A percentile compares a stretch with the other conserved stretches of the same genome.
Conservation (phyloP, 108 stramenopile species). For the Fragilaria crotonensis region DNA sequence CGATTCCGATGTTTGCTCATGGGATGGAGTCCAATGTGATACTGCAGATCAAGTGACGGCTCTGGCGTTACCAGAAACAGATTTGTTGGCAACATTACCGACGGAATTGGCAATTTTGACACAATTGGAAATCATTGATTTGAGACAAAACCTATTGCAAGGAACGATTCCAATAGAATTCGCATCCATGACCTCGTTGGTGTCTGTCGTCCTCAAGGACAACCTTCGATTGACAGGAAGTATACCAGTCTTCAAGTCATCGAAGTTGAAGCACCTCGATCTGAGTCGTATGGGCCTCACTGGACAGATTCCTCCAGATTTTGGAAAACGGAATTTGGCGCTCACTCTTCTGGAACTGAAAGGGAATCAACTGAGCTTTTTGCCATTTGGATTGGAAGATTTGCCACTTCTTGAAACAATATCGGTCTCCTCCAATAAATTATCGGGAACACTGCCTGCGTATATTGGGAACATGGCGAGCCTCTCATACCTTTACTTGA, state of each 20-base stretch:
- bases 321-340: background rate
- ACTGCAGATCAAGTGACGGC: conserved; percentile 9
- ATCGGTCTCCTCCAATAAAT: conserved; percentile 26
- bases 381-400: conserved; percentile 8
- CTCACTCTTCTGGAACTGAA: conserved; percentile 5
- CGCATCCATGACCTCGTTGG: conserved; percentile 12
- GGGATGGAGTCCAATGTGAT: conserved; percentile 38
- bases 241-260: conserved; percentile 21
- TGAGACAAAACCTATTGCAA: conserved; percentile 23
- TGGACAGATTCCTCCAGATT: conserved; percentile 17
- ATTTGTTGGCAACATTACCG: conserved; percentile 33
- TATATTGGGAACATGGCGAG: conserved; percentile 12
- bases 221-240: conserved; percentile 14
- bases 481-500: conserved; percentile 21
- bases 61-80: conserved; percentile 14
- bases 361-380: conserved; percentile 17
- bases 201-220: conserved; percentile 17
- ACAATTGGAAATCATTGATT: conserved; percentile 15
- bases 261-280: conserved; percentile 10
- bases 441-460: conserved; percentile 37
- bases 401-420: conserved; percentile 26
- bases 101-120: conserved; percentile 19
- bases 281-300: conserved; percentile 20
- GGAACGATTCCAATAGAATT: conserved; percentile 32
- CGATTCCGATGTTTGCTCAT: conserved; percentile 28